phyloP scores from a whole-genome alignment of 2,329 filamentous ascomycete species.

The Camptophora hylomeconis region DNA sequence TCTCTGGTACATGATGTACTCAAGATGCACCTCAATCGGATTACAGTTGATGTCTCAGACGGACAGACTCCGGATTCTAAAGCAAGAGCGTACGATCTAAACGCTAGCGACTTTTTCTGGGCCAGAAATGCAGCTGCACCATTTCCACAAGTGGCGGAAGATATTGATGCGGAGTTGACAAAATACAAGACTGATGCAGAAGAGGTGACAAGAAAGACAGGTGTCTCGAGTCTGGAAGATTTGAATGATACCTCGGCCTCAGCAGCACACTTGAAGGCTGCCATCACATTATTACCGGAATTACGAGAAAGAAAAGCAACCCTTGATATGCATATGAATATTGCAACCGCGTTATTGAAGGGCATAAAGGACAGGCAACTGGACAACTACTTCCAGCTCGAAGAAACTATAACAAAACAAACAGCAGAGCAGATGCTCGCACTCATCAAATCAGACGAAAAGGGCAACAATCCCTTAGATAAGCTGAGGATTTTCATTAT shows the following conservation, averaged over 20 bases:
- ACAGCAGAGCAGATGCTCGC: conserved; percentile 81
- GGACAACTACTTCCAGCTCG: conserved; percentile 90
- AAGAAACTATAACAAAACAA: conserved; percentile 85
- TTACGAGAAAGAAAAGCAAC: conserved; percentile 83
- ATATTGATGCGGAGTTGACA: conserved; percentile 85
- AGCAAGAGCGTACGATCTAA: conserved; percentile 85
- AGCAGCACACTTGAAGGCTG: conserved; percentile 88
- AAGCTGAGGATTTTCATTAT: conserved; percentile 93
- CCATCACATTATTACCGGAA: conserved; percentile 84
- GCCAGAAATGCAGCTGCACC: conserved; percentile 77
- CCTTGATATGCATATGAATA: conserved; percentile 99
- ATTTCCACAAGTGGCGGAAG: conserved; percentile 91
- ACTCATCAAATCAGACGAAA: conserved; percentile 64
- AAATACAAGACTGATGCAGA: conserved; percentile 92
- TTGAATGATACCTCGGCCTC: conserved; percentile 71
- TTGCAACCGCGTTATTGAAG: conserved; percentile 62
- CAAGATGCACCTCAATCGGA: conserved; percentile 76
- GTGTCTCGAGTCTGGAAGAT: conserved; percentile 83
- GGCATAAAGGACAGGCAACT: conserved; percentile 92
- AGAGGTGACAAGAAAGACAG: conserved; percentile 89
- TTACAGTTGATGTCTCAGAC: conserved; percentile 73
- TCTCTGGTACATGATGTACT: conserved; percentile 70
- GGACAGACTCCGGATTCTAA: conserved; percentile 58
- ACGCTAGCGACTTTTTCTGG: conserved; percentile 92
- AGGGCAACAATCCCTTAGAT: conserved; percentile 72